Conservation (phyloP, 495 filamentous ascomycete genomes). For the Parachaetomium inaequale region DNA sequence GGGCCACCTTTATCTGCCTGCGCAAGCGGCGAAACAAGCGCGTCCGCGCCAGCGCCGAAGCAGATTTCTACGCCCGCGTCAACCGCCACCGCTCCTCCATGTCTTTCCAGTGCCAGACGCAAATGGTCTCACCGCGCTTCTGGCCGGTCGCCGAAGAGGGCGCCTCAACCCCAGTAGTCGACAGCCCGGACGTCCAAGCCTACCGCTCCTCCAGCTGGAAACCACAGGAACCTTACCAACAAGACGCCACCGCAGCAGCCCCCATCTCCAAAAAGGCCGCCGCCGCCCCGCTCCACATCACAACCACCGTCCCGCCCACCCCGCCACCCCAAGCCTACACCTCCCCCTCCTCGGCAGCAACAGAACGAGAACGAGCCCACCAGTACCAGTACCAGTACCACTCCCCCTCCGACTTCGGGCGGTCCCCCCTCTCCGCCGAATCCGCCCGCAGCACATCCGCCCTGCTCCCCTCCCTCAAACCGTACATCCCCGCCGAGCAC, state of each 20-base stretch:
- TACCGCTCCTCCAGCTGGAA: constrained; percentile 24
- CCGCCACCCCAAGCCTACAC: constrained; percentile 30
- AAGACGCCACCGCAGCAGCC: neutral
- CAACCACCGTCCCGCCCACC: constrained; percentile 21
- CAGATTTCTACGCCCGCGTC: constrained; percentile 17
- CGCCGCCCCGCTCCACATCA: constrained; percentile 19
- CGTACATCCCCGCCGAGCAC: constrained; percentile 44
- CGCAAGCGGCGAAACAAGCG: constrained; percentile 40
- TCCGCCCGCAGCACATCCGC: constrained; percentile 34
- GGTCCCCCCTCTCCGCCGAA: constrained; percentile 32
- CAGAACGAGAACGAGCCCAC: too few relatives aligned
- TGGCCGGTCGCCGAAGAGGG: constrained; percentile 26
- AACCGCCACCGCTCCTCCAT: constrained; percentile 39
- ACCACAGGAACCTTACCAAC: neutral
- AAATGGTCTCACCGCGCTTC: constrained; percentile 41
- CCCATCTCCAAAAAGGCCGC: constrained; percentile 8
- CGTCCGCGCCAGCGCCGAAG: constrained; percentile 30
- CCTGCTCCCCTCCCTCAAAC: constrained; percentile 34
- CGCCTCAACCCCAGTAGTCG: neutral
- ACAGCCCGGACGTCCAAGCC: constrained; percentile 4
- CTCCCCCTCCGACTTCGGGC: constrained; percentile 34
- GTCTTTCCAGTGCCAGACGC: constrained; percentile 50
- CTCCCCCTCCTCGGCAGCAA: constrained; percentile 32
- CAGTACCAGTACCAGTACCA: too few relatives aligned
- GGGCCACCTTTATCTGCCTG: constrained; percentile 35